These are phyloP conservation scores for Fusarium luffae DNA, from an alignment of 2,329 filamentous ascomycete genomes.

Conservation along the genomic window DNA sequence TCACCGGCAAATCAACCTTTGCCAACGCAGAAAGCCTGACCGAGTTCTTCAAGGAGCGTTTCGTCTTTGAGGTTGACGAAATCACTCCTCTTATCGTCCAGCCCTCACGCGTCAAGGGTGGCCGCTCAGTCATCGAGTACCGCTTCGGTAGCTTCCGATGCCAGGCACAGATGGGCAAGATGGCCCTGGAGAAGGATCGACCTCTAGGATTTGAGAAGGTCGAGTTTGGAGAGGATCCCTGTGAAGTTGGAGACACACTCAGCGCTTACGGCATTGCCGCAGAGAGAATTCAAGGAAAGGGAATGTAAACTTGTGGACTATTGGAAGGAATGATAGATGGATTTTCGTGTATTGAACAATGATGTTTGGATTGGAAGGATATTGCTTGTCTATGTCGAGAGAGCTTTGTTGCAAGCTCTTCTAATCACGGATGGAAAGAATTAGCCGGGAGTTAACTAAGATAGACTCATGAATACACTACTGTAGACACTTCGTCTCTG, in stretches of 20 bases:
- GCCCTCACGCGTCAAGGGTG: constrained; percentile 22
- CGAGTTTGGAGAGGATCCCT: constrained; percentile 54
- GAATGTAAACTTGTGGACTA: constrained; percentile 36
- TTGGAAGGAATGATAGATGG: not conserved
- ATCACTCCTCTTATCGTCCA: constrained; percentile 49
- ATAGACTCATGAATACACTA: constrained; percentile 21
- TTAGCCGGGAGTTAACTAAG: not conserved
- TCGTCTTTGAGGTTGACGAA: constrained; percentile 61
- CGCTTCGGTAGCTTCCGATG: constrained; percentile 66
- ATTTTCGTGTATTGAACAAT: not conserved
- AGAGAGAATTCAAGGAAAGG: constrained; percentile 49
- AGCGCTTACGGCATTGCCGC: constrained; percentile 49
- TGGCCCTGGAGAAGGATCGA: constrained; percentile 51
- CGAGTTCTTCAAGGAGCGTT: constrained; percentile 55
- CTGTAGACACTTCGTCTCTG: not conserved
- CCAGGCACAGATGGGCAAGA: constrained; percentile 63
- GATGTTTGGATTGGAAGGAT: constrained; percentile 5
- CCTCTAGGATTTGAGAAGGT: constrained; percentile 52
- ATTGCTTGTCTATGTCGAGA: constrained; percentile 9
- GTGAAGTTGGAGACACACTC: constrained; percentile 50
- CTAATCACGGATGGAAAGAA: not conserved
- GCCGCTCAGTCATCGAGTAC: constrained; percentile 57
- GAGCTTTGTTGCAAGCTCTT: not conserved
- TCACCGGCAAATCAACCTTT: constrained; percentile 57
- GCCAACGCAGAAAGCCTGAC: constrained; percentile 57